A percentile compares a stretch with the other conserved stretches of the same genome.
phyloP scores from a whole-genome alignment of 108 stramenopile genomes.

The Epipyxis sp. region DNA sequence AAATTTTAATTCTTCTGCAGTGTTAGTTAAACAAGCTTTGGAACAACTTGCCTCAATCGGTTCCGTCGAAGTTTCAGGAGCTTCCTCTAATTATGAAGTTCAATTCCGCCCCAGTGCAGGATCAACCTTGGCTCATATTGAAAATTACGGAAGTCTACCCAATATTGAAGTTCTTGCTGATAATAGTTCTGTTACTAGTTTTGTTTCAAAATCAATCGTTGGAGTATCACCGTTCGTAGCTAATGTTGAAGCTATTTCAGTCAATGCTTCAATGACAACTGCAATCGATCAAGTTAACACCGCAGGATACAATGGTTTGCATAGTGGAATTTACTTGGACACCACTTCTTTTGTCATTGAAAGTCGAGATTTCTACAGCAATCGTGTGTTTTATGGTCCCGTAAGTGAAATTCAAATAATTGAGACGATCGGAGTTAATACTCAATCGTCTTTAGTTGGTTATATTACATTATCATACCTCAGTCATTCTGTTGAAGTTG shows the following conservation, averaged over 20 bases:
- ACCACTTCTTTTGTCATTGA: slow-evolving; percentile 59
- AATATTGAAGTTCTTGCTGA: slow-evolving; percentile 15
- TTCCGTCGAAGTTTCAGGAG: slow-evolving; percentile 34
- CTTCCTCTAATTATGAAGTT: slow-evolving; percentile 35
- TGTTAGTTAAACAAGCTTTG: slow-evolving; percentile 33
- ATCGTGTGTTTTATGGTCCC: slow-evolving; percentile 56
- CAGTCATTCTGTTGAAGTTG: slow-evolving; percentile 41
- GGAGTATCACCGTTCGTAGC: slow-evolving; percentile 57
- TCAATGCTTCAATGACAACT: slow-evolving; percentile 41
- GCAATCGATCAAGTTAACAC: slow-evolving; percentile 52
- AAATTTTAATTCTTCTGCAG: slow-evolving; percentile 26
- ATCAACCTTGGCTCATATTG: slow-evolving; percentile 33
- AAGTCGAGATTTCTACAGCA: slow-evolving; percentile 57
- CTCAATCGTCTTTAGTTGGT: slow-evolving; percentile 43
- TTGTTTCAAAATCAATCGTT: slow-evolving; percentile 27
- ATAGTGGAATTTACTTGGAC: slow-evolving; percentile 52
- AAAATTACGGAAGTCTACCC: slow-evolving; percentile 56
- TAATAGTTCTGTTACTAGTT: background rate
- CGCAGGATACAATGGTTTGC: slow-evolving; percentile 52
- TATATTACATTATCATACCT: slow-evolving; percentile 54
- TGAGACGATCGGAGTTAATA: slow-evolving; percentile 50
- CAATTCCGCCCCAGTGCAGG: slow-evolving; percentile 35
- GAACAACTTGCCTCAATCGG: slow-evolving; percentile 45
- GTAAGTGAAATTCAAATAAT: slow-evolving; percentile 66
- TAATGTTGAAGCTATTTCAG: slow-evolving; percentile 44